Evolutionary conservation across 306 rosid species (phyloP).

Genomic region (Rosa lucieae): DNA sequence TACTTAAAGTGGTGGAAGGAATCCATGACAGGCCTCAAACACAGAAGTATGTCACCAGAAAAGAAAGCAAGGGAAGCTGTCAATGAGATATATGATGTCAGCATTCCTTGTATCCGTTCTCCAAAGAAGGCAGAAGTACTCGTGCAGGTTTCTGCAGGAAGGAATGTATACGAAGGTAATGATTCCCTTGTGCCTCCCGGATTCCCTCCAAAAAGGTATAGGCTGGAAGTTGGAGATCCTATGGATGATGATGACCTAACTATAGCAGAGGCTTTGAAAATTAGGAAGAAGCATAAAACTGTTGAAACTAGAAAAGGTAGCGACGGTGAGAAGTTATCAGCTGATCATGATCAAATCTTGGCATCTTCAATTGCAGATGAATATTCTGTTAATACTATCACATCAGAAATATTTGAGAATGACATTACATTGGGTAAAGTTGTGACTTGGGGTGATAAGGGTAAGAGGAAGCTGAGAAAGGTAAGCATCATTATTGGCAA

Average conservation of each 20-base stretch:
- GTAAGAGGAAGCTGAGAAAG: background rate
- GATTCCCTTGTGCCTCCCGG: background rate
- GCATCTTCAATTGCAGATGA: conserved; percentile 4
- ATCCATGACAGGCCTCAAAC: background rate
- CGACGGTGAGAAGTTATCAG: background rate
- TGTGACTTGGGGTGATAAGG: background rate
- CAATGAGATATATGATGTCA: background rate
- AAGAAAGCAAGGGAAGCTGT: background rate
- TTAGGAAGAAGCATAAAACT: background rate
- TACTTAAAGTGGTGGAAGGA: conserved; percentile 26
- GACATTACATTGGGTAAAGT: background rate
- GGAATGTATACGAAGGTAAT: background rate
- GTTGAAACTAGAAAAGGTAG: background rate
- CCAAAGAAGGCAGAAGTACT: background rate
- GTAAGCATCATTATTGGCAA: background rate
- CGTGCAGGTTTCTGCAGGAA: background rate
- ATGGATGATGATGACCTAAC: background rate
- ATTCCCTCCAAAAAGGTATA: background rate
- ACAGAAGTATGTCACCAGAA: background rate
- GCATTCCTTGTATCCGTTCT: background rate
- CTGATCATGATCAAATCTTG: background rate
- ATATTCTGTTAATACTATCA: background rate
- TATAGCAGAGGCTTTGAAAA: background rate
- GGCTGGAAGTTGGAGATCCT: background rate
- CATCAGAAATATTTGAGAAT: background rate